A percentile compares a stretch with the other conserved stretches of the same genome.
Conservation (phyloP, 2,329 filamentous ascomycete genomes). For the Arthrobotrys musiformis region DNA sequence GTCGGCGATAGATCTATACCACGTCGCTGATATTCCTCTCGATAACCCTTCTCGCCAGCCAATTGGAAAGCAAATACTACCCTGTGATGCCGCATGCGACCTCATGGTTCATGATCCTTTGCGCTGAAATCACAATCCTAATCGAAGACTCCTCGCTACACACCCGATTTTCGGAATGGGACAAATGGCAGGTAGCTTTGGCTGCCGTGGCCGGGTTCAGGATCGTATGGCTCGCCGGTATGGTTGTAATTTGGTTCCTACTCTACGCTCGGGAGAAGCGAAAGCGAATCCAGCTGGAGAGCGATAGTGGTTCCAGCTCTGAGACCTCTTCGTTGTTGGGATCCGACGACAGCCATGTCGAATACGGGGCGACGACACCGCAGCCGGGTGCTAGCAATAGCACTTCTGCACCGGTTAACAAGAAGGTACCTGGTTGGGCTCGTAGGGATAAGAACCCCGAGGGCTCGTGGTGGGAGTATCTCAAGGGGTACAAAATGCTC, state of each 20-base stretch:
- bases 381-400: slow-evolving; percentile 61
- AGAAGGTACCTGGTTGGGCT: slow-evolving; percentile 86
- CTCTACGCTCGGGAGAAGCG: slow-evolving; percentile 53
- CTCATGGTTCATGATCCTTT: slow-evolving; percentile 79
- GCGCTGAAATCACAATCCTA: slow-evolving; percentile 78
- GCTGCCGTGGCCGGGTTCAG: slow-evolving; percentile 59
- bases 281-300: slow-evolving; percentile 58
- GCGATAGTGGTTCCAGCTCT: slow-evolving; percentile 63
- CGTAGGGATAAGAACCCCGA: slow-evolving; percentile 87
- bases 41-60: slow-evolving; percentile 79
- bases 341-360: slow-evolving; percentile 60
- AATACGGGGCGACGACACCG: slow-evolving; percentile 58
- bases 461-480: slow-evolving; percentile 87
- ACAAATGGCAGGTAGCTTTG: slow-evolving; percentile 60
- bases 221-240: slow-evolving; percentile 51
- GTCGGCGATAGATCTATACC: slow-evolving; percentile 56
- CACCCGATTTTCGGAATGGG: slow-evolving; percentile 61
- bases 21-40: slow-evolving; percentile 80
- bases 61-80: slow-evolving; percentile 83
- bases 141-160: slow-evolving; percentile 76
- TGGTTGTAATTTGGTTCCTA: slow-evolving; percentile 58
- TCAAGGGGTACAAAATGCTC: slow-evolving; percentile 90
- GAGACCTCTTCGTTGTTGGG: slow-evolving; percentile 58
- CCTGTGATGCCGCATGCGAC: slow-evolving; percentile 82
- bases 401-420: slow-evolving; percentile 69